Conservation (phyloP, 768 basidiomycete species). For the Podaxis sp. region DNA sequence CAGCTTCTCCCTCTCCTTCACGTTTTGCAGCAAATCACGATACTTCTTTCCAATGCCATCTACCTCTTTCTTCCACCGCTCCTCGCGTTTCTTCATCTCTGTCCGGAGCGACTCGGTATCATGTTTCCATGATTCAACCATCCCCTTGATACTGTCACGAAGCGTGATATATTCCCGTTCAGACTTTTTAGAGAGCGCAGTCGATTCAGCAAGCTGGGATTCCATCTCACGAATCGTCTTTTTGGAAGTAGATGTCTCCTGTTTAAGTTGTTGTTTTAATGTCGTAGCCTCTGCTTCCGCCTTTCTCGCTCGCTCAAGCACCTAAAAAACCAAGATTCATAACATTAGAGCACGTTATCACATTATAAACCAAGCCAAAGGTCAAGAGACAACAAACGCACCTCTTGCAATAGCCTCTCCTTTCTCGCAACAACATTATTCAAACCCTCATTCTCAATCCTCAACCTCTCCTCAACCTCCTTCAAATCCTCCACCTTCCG, state of each 20-base stretch:
- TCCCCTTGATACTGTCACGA: constrained; percentile 71
- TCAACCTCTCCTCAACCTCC: constrained; percentile 78
- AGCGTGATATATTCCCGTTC: constrained; percentile 83
- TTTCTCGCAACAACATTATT: constrained; percentile 88
- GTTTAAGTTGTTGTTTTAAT: constrained; percentile 72
- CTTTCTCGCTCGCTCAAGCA: constrained; percentile 81
- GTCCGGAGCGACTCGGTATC: constrained; percentile 71
- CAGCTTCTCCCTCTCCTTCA: constrained; percentile 49
- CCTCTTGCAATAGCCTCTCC: constrained; percentile 85
- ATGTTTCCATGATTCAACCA: constrained; percentile 70
- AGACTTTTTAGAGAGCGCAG: constrained; percentile 73
- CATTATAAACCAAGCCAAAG: not conserved
- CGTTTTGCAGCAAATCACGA: constrained; percentile 58
- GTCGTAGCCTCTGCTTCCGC: constrained; percentile 75
- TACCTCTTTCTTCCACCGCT: constrained; percentile 63
- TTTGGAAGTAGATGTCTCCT: constrained; percentile 70
- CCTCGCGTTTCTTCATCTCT: constrained; percentile 76
- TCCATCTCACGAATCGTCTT: constrained; percentile 83
- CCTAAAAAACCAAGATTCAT: constrained; percentile 33
- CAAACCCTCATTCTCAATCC: constrained; percentile 84
- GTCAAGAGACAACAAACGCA: constrained; percentile 27
- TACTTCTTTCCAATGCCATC: constrained; percentile 75
- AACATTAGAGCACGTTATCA: not conserved
- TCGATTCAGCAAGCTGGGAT: constrained; percentile 66
- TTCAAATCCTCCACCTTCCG: constrained; percentile 87